Evolutionary conservation across 768 basidiomycete genomes (phyloP), one percentile per base, ranked within the genome.

Genomic region (Lentinula lateritia): DNA sequence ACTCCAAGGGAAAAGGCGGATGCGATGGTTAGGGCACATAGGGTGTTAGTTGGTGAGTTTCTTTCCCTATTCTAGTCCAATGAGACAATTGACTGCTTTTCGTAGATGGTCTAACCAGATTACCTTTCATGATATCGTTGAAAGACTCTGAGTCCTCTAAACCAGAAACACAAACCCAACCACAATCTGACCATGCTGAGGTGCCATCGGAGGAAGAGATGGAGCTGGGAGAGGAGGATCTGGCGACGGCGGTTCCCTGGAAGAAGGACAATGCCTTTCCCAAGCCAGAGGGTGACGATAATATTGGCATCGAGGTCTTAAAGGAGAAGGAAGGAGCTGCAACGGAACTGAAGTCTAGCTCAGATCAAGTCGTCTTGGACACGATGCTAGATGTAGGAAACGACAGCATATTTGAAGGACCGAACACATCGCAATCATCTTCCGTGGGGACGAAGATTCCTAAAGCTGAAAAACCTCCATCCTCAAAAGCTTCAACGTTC

Each of bases 21-120:
- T 2, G 76, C 93, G 8, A 77, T 99, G 18, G 90, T 99, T 16
- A 79, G 83, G 6, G 90, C 90, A 0, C 95, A 98, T 71, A 91
- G 91, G 67, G 76, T 90, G 18, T 81, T 97, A 18, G 95, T 95
- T 62, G 92, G 93, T 93, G 63, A 67, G 87, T 70, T 35, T 6
- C 10, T 41, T 13, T 54, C 15, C 42, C 43, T n/a, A 34, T 5
- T 52, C 20, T 41, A 12, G 48, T 43, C 39, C 12, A 45, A 57
- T 43, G 18, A 1, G n/a, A 15, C 23, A 59, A 52, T 3, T 46
- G 35, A 46, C 35, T 43, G 34, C 55, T n/a, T 43, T n/a, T 4
- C 35, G n/a, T 54, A 92, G 92, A 92, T 69, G 91, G 90, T 3
- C 77, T 95, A 0, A 86, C 89, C 0, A 78, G 77, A 57, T 75